Base-by-base conservation (phyloP, 805 yeast species). In the Kazachstania viticola region DNA sequence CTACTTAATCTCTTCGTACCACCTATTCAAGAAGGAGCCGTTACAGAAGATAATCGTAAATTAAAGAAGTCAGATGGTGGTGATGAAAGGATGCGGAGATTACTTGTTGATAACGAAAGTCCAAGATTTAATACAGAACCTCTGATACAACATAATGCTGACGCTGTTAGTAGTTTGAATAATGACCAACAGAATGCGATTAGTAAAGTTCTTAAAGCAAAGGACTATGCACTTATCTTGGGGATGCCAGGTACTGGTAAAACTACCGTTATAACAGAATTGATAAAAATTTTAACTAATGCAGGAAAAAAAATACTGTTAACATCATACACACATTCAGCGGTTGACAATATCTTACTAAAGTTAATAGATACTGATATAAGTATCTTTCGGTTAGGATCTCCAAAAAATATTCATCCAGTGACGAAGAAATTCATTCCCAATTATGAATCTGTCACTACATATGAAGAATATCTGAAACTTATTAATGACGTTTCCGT, bases 181-280 rank as follows among this genome's bases (percentile, higher is more conserved):
- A 46, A 51, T 0, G 94, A 84, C 46, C 98, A 91, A 49, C 37
- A 61, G 4, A 43, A 34, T 2, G 97, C 96, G 0, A 64, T 91
- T 24, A 67, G 73, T 12, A 70, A 65, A 37, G 82, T 76, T 0
- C 49, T 84, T 29, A 54, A 65, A 12, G 68, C 91, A 0, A 51
- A 74, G 32, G 94, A 87, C 49, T 91, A 82, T 49, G 65, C 87
- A 4, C 62, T 91, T 44, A 70, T 91, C 14, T 59, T 88, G 37
- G 98, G 98, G 0, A 91, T 91, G 98, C 98, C 98, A 0, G 98
- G 98, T 3, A 91, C 97, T 0, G 98, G 95, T 8, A 84, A 84
- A 48, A 84, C 95, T 2, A 84, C 97, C 0, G 80, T 87, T 0
- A 85, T 91, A 33, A 79, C 93, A 0, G 75, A 77, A 28, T 46